Evolutionary conservation across 306 rosid genomes (phyloP).

Genomic region (Medicago lupulina): DNA sequence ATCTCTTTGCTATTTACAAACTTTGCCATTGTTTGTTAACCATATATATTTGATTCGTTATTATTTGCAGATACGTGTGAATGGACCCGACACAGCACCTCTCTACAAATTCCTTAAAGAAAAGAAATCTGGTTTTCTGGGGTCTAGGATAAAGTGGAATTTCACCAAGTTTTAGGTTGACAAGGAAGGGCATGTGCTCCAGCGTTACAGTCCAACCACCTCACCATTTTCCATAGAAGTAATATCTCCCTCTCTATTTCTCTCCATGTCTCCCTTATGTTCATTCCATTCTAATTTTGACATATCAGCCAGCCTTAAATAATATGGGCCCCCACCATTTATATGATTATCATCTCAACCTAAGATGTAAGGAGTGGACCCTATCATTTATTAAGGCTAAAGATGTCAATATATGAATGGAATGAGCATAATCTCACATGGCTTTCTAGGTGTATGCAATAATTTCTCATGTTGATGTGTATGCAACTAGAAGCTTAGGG

Average conservation of each 20-base stretch:
- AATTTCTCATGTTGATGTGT: slow-evolving; percentile 16
- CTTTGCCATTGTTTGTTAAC: slow-evolving; percentile 21
- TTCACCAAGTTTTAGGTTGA: slow-evolving; percentile 88
- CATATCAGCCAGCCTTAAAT: slow-evolving; percentile 9
- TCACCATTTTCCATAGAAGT: slow-evolving; percentile 72
- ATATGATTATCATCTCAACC: slow-evolving; percentile 9
- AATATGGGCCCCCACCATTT: background rate
- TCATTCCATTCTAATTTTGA: slow-evolving; percentile 3
- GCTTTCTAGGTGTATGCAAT: background rate
- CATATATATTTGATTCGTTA: slow-evolving; percentile 4
- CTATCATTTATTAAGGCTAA: slow-evolving; percentile 25
- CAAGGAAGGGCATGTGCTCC: slow-evolving; percentile 67
- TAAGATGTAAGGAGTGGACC: slow-evolving; percentile 22
- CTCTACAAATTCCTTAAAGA: slow-evolving; percentile 78
- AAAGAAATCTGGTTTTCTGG: slow-evolving; percentile 61
- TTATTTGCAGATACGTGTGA: slow-evolving; percentile 64
- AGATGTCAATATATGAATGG: slow-evolving; percentile 25
- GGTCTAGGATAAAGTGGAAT: slow-evolving; percentile 86
- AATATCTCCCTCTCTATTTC: slow-evolving; percentile 44
- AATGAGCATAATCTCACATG: slow-evolving; percentile 30
- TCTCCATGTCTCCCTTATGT: background rate
- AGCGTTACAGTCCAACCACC: slow-evolving; percentile 66
- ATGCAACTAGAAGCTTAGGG: too few species aligned
- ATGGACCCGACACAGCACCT: slow-evolving; percentile 71
- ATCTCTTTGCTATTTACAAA: background rate